These are phyloP conservation scores for Triticum timopheevii DNA, from an alignment of 176 grass and related monocot genomes.

Conservation along the genomic window DNA sequence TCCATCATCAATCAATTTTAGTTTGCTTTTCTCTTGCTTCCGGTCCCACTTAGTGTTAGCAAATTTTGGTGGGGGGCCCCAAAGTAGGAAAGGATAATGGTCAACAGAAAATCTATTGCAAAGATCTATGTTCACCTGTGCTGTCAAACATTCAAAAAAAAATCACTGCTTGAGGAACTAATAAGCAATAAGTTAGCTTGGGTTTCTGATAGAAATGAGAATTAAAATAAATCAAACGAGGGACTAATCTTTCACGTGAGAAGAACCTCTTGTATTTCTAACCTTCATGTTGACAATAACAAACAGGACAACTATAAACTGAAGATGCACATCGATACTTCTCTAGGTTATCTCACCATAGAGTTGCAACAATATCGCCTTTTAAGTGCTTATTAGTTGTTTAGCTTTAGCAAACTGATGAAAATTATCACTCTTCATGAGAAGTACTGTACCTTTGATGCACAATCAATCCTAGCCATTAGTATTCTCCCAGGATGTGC, in stretches of 20 bases:
- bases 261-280: background rate
- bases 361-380: background rate
- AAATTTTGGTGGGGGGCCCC: constrained; percentile 80
- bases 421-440: background rate
- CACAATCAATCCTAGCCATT: constrained; percentile 93
- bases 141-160: constrained; percentile 70
- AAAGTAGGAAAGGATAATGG: constrained; percentile 86
- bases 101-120: constrained; percentile 80
- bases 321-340: background rate
- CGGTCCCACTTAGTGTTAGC: constrained; percentile 55
- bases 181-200: no score
- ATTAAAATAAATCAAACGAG: background rate
- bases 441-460: constrained; percentile 73
- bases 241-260: background rate
- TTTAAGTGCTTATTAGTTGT: background rate
- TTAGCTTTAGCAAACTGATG: background rate
- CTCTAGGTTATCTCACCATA: background rate
- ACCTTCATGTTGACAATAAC: background rate
- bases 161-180: background rate
- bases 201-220: background rate
- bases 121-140: constrained; percentile 82
- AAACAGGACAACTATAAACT: background rate
- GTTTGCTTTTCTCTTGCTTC: constrained; percentile 78
- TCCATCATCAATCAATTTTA: constrained; percentile 79
- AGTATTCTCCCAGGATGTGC: constrained; percentile 83